Conservation (phyloP, 2,329 filamentous ascomycete genomes). For the Xylariaceae sp. region DNA sequence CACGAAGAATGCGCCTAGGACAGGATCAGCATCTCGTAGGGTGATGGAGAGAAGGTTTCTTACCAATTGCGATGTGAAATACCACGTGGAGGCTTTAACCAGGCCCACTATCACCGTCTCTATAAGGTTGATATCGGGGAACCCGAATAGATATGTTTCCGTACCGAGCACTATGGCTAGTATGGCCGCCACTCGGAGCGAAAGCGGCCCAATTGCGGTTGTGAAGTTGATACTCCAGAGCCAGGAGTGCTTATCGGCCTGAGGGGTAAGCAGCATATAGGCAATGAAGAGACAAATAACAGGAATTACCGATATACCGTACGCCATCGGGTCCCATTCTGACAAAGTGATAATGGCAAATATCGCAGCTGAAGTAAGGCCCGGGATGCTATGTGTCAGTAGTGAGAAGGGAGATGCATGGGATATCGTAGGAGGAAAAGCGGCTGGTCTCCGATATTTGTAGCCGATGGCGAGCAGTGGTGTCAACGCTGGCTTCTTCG, state of each 20-base stretch:
- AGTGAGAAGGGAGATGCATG: conserved; percentile 13
- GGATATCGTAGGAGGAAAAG: conserved; percentile 3
- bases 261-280: conserved; percentile 31
- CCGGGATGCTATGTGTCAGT: conserved; percentile 24
- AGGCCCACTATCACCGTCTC: conserved; percentile 26
- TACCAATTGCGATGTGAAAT: conserved; percentile 34
- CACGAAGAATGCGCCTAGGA: conserved; percentile 36
- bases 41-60: conserved; percentile 1
- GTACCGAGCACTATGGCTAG: conserved; percentile 17
- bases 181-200: conserved; percentile 21
- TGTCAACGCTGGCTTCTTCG: conserved; percentile 31
- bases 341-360: conserved; percentile 29
- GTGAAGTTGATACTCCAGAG: conserved; percentile 36
- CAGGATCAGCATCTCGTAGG: background rate
- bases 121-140: conserved; percentile 18
- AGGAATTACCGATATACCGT: conserved; percentile 30
- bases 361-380: conserved; percentile 24
- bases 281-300: conserved; percentile 29
- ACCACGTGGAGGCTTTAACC: conserved; percentile 36
- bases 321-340: conserved; percentile 26
- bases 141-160: conserved; percentile 27
- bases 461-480: conserved; percentile 32
- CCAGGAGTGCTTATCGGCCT: conserved; percentile 18
- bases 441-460: conserved; percentile 19
- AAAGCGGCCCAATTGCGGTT: conserved; percentile 23